Evolutionary conservation across 2,329 filamentous ascomycete species (phyloP).

Genomic region (Kalmusia sp.): DNA sequence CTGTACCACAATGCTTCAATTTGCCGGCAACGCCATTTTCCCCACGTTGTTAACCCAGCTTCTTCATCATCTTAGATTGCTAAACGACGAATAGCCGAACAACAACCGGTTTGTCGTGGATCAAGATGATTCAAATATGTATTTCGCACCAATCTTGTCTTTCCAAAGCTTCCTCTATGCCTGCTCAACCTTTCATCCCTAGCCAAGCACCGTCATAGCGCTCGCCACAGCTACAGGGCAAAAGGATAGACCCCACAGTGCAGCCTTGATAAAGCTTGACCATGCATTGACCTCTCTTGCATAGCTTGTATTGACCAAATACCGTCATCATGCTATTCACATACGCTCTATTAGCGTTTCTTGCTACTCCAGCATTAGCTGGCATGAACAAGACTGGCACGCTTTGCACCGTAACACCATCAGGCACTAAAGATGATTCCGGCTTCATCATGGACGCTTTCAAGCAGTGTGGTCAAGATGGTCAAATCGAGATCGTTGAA

Average conservation of each 20-base stretch:
- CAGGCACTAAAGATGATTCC: conserved; percentile 29
- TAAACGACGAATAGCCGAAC: conserved; percentile 9
- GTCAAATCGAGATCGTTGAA: conserved; percentile 29
- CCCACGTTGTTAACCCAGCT: conserved; percentile 11
- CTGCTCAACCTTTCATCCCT: no score
- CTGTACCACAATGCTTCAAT: conserved; percentile 2
- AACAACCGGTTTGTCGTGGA: conserved; percentile 16
- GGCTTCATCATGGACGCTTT: conserved; percentile 34
- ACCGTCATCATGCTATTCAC: conserved; percentile 18
- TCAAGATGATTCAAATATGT: background rate
- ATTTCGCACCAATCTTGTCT: conserved; percentile 6
- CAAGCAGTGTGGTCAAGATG: conserved; percentile 36
- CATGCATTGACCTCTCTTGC: background rate
- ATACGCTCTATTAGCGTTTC: conserved; percentile 14
- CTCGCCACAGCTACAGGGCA: conserved; percentile 2
- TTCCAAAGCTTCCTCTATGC: no score
- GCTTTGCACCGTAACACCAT: conserved; percentile 31
- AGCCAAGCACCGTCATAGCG: background rate
- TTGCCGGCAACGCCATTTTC: conserved; percentile 9
- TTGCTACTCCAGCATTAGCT: conserved; percentile 15
- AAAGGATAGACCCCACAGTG: conserved; percentile 10
- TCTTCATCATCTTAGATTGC: conserved; percentile 18
- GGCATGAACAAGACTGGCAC: conserved; percentile 32
- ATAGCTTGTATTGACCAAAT: conserved; percentile 1
- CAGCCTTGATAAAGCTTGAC: conserved; percentile 21